Percentiles rank a stretch among this genome's conserved stretches.
phyloP scores from a whole-genome alignment of 257 asterid species.

The Gentiana straminea region DNA sequence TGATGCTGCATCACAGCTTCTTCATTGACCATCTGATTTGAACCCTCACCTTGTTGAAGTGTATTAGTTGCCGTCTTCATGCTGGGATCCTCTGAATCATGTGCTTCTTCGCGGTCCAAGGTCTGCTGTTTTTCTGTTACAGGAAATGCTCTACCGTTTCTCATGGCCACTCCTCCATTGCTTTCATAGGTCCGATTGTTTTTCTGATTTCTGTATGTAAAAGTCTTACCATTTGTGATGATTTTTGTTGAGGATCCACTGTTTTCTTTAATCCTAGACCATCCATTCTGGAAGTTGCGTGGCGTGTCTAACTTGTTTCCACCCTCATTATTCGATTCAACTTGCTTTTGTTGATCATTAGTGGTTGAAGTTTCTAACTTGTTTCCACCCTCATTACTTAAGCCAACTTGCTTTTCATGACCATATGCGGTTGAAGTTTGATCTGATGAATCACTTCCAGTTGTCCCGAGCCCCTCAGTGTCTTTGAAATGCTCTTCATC shows the following conservation, averaged over 20 bases:
- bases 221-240: slow-evolving; percentile 33
- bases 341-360: no score
- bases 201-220: slow-evolving; percentile 9
- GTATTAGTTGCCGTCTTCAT: slow-evolving; percentile 7
- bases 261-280: slow-evolving; percentile 12
- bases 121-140: slow-evolving; percentile 4
- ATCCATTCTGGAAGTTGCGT: slow-evolving; percentile 9
- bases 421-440: slow-evolving; percentile 9
- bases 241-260: slow-evolving; percentile 16
- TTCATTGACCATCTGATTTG: slow-evolving; percentile 2
- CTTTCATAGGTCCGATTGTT: slow-evolving; percentile 8
- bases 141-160: slow-evolving; percentile 2
- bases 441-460: slow-evolving; percentile 1
- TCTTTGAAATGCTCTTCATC: slow-evolving; percentile 3
- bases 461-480: not conserved
- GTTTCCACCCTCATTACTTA: slow-evolving; percentile 10
- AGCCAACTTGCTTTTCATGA: slow-evolving; percentile 8
- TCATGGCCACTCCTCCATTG: slow-evolving; percentile 12
- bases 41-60: slow-evolving; percentile 4
- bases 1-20: slow-evolving; percentile 7
- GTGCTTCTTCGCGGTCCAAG: not conserved
- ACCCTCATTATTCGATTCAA: slow-evolving; percentile 1
- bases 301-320: slow-evolving; percentile 24
- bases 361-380: slow-evolving; percentile 18
- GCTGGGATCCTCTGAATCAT: slow-evolving; percentile 1